Evolutionary conservation across 805 yeast species (phyloP), one percentile per base, ranked within the genome.

Genomic region (Starmerella riodocensis): DNA sequence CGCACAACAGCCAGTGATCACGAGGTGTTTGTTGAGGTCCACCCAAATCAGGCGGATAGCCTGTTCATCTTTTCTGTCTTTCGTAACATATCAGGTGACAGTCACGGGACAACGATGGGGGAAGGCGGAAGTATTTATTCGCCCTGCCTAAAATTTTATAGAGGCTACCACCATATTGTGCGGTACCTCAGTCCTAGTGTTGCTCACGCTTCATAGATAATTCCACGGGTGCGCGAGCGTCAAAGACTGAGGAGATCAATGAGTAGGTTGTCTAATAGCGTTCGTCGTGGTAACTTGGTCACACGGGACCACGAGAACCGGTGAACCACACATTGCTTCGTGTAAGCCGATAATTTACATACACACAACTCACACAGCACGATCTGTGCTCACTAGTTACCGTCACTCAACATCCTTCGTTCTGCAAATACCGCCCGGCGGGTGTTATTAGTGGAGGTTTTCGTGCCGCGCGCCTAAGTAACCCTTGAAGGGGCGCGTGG

Each of bases 121-220:
- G n/a, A n/a, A n/a, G n/a, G n/a, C n/a, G n/a, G n/a, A n/a, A n/a
- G n/a, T n/a, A n/a, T n/a, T n/a, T n/a, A n/a, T n/a, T n/a, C n/a
- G n/a, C n/a, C n/a, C n/a, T n/a, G n/a, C n/a, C n/a, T n/a, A n/a
- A n/a, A n/a, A n/a, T n/a, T n/a, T n/a, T n/a, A n/a, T n/a, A n/a
- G n/a, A n/a, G n/a, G n/a, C n/a, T n/a, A 31, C 19, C 34, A n/a
- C 6, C 9, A 19, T 30, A 39, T 34, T 38, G 55, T 52, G 55
- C 55, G 53, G 54, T 36, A 41, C 54, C 48, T 36, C 47, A 51
- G 52, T 46, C 41, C 41, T 49, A 47, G 56, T 52, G 56, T 52
- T 52, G 53, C 56, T 49, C 47, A 48, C 40, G 38, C 40, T 42
- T 45, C 40, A 43, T 23, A 29, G 39, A 33, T 23, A 26, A 29